These are phyloP conservation scores for Wilcoxina mikolae DNA, from an alignment of 495 filamentous ascomycete species.

Conservation along the genomic window DNA sequence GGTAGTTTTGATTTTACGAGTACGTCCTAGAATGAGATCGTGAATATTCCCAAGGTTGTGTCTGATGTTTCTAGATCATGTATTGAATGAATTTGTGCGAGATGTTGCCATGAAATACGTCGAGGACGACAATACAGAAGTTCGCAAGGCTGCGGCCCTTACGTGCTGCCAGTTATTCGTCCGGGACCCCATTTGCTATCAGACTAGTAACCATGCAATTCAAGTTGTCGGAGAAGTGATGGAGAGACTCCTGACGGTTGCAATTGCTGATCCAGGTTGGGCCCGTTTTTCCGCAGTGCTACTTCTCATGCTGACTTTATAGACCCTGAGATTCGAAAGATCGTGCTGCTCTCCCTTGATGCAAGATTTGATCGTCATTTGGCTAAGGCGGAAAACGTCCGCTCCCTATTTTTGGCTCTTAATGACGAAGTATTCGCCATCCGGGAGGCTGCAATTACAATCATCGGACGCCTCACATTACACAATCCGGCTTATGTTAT, in stretches of 20 bases:
- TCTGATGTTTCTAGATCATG: constrained; percentile 44
- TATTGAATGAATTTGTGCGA: constrained; percentile 93
- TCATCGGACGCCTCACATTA: constrained; percentile 80
- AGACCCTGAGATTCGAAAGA: constrained; percentile 72
- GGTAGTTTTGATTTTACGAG: constrained; percentile 91
- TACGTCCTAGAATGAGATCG: constrained; percentile 18
- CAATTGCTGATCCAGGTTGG: constrained; percentile 61
- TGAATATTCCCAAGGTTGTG: neutral
- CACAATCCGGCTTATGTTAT: constrained; percentile 96
- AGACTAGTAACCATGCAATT: constrained; percentile 89
- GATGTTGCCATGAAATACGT: constrained; percentile 97
- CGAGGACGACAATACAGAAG: constrained; percentile 84
- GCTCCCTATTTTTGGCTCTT: constrained; percentile 87
- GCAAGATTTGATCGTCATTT: constrained; percentile 89
- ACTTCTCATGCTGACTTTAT: constrained; percentile 1
- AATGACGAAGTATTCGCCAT: constrained; percentile 88
- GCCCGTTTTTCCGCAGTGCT: constrained; percentile 6
- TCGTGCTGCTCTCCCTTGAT: constrained; percentile 76
- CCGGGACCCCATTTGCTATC: constrained; percentile 88
- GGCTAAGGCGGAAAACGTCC: constrained; percentile 87
- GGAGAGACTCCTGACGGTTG: constrained; percentile 84
- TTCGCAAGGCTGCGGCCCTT: constrained; percentile 83
- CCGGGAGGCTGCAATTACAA: constrained; percentile 84
- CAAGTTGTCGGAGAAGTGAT: constrained; percentile 96
- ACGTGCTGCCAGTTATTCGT: constrained; percentile 97